Base-by-base conservation (phyloP, 768 basidiomycete species). In the Suillus brevipes region DNA sequence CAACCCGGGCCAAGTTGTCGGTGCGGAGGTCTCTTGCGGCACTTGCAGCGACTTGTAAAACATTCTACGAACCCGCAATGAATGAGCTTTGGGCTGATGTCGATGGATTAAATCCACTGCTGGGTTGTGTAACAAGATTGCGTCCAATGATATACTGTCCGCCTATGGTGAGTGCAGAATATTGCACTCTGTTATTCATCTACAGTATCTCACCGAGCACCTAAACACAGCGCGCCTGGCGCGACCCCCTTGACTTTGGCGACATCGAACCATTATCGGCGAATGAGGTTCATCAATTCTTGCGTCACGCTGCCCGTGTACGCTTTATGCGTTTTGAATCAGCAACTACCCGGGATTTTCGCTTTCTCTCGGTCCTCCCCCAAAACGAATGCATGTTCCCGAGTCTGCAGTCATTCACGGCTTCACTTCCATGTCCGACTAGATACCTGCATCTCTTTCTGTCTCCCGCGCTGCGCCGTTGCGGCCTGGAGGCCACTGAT, bases 41-140 rank as follows among this genome's bases (percentile, higher is more conserved):
- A 18, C 47, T 53, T 25, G 61, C 61, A 10, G 53, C 16, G 49
- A 53, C 49, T 18, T 62, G 61, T 20, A 62, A 56, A 62, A 25
- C 34, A 14, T 50, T 62, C 34, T 28, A 62, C 37, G 52, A 37
- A 12, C 61, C 23, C 28, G 61, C 61, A 18, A 50, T 55, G 38
- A n/a, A 56, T 37, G 8, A 37, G 23, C 45, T 62, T 25, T 62
- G 50, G 50, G 50, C 42, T 38, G 12, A 18, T 8, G 16, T 52
- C 2, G 0, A 25, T 38, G 56, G 37, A n/a, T 23, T 37, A 14
- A 12, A 23, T 8, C 55, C 36, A 37, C 36, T 23, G 37, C 56
- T 57, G 16, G 37, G 56, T 14, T 38, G 37, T 38, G 56, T 57
- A 9, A 38, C 4, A n/a, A 57, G 56, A 23, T 8, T 38, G 37